A percentile compares a stretch with the other conserved stretches of the same genome.
Conservation (phyloP, 2,329 filamentous ascomycete genomes). For the Xylogone sp. region DNA sequence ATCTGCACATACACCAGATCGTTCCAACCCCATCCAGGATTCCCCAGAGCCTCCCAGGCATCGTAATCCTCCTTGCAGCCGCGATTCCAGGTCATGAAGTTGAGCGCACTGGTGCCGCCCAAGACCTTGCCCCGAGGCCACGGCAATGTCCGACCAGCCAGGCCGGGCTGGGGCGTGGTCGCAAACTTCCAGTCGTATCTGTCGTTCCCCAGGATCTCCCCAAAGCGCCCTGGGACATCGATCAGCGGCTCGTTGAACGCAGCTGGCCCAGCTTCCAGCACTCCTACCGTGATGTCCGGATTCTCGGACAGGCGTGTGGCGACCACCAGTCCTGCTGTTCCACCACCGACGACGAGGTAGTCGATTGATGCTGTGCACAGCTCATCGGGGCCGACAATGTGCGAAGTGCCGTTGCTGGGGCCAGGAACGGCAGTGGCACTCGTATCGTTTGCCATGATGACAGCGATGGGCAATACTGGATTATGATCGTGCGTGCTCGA, state of each 20-base stretch:
- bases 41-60: constrained; percentile 37
- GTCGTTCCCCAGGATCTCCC: constrained; percentile 29
- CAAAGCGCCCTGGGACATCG: constrained; percentile 32
- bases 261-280: constrained; percentile 36
- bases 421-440: too few relatives aligned
- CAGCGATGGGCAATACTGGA: too few relatives aligned
- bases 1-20: constrained; percentile 26
- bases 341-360: constrained; percentile 40
- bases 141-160: constrained; percentile 16
- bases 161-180: constrained; percentile 30
- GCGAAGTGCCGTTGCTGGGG: too few relatives aligned
- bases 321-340: constrained; percentile 40
- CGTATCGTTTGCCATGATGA: too few relatives aligned
- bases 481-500: too few relatives aligned
- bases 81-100: constrained; percentile 20
- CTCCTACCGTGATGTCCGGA: constrained; percentile 30
- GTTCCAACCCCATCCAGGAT: constrained; percentile 36
- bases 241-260: constrained; percentile 31
- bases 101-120: constrained; percentile 31
- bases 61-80: constrained; percentile 26
- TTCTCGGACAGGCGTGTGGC: constrained; percentile 37
- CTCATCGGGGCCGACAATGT: too few relatives aligned
- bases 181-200: constrained; percentile 35
- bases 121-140: constrained; percentile 31
- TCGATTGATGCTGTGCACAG: constrained; percentile 20